Base-by-base conservation (phyloP, 148 eudicot genomes). In the Amaranthus palmeri region DNA sequence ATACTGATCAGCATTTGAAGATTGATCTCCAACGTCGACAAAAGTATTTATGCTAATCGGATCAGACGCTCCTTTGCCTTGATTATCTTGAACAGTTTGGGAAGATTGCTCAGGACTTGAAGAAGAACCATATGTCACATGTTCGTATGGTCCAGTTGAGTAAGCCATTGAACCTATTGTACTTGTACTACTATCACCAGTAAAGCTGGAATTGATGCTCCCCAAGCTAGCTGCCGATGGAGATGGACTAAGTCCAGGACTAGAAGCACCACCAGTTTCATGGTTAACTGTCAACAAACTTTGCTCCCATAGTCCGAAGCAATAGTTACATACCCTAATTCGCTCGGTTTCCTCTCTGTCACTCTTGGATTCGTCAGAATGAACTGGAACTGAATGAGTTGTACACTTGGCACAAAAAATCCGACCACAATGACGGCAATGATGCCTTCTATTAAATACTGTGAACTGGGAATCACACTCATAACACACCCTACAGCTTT, bases 331-430 rank as follows among this genome's bases (percentile, higher is more conserved):
- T 65, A 85, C 92, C 83, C 98, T 88, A n/a, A 91, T 82, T 83
- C 77, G 87, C 12, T 86, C 91, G 65, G 82, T 59, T 65, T 88
- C 90, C 70, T 88, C 93, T 46, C 68, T 41, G 6, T 74, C 69
- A 64, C 70, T 71, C 74, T 56, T 80, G 49, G 76, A 73, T 60
- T 88, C 87, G 72, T 80, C 72, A 52, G 84, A 67, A 65, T 77
- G 75, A 11, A 78, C 68, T 12, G 96, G 93, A 71, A 95, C 78
- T 65, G 86, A 84, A 47, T 89, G 87, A 57, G 87, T 41, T 60
- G 93, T 86, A 81, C 98, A 95, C 90, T 83, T 89, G 42, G 84
- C 84, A 78, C 97, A 93, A 82, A 93, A 93, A 76, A 93, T 85
- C 46, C 91, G 79, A 15, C 98, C 98, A 77, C 97, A 91, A 60